Evolutionary conservation across 441 rosid genomes (phyloP).

Genomic region (Sinapis alba): DNA sequence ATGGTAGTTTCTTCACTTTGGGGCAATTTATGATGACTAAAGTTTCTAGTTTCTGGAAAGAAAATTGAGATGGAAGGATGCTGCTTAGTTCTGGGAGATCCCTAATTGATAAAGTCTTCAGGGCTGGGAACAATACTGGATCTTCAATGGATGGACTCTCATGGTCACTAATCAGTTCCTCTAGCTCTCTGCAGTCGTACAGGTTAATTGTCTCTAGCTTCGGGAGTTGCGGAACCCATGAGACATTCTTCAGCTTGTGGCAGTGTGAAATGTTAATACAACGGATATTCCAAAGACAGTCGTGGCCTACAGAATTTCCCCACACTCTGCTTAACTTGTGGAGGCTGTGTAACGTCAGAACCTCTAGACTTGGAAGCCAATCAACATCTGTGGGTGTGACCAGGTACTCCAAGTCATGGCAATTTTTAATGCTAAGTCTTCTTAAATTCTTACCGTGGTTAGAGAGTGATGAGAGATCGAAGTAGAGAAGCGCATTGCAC

Average conservation of each 20-base stretch:
- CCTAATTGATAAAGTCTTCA: conserved; percentile 46
- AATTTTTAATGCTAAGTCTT: conserved; percentile 54
- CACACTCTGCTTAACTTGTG: conserved; percentile 46
- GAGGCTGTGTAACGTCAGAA: conserved; percentile 49
- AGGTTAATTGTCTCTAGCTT: conserved; percentile 49
- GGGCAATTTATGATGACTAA: conserved; percentile 47
- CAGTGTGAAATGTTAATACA: conserved; percentile 53
- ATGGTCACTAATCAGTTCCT: conserved; percentile 39
- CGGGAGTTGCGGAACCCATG: conserved; percentile 50
- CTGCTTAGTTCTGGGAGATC: conserved; percentile 50
- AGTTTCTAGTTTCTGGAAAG: conserved; percentile 42
- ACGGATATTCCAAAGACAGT: conserved; percentile 46
- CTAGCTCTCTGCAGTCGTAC: conserved; percentile 51
- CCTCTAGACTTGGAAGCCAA: conserved; percentile 54
- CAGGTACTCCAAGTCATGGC: conserved; percentile 47
- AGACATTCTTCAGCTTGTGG: conserved; percentile 48
- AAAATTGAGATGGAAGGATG: conserved; percentile 33
- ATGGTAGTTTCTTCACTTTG: conserved; percentile 42
- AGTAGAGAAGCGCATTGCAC: conserved; percentile 38
- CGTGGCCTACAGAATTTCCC: conserved; percentile 37
- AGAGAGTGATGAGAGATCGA: conserved; percentile 40
- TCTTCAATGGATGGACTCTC: conserved; percentile 22
- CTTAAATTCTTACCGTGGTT: conserved; percentile 45
- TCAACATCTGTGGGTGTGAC: conserved; percentile 37
- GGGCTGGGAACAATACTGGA: conserved; percentile 42